Base-by-base conservation (phyloP, 176 grass and related monocot species). In the Cenchrus americanus region DNA sequence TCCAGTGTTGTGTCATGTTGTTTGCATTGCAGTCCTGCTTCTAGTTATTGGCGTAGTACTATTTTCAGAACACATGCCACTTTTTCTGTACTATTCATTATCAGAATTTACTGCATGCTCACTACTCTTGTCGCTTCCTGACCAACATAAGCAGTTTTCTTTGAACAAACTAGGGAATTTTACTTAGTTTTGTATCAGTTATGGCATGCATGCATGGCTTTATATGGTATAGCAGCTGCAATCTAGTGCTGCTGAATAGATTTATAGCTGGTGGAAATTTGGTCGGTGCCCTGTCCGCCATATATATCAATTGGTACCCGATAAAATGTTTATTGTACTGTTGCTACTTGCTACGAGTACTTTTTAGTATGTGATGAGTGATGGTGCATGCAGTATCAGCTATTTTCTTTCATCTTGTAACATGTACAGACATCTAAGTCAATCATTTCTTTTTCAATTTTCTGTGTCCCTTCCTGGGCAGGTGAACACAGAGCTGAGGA, bases 401-500 rank as follows among this genome's bases (percentile, higher is more conserved):
- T 73, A 46, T 65, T 75, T 75, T 42, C 12, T 65, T 75, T 26
- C 12, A 23, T n/a, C 30, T 54, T 71, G 59, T 22, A 69, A 80
- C 42, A 68, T 26, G 9, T 69, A 50, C 37, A n/a, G 30, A 76
- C 64, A 69, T 85, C 30, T 24, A 40, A 9, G 24, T 62, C 41
- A 68, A 44, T 13, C 7, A 3, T 70, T 27, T 14, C 5, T 34
- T 24, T 60, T 21, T 73, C 21, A n/a, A 44, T 67, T 76, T 52
- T 71, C 19, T 71, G 60, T 69, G 30, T 66, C 12, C 24, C 73
- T 74, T 65, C 42, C 70, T 27, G 0, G 57, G 30, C 80, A 91
- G 89, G 69, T 51, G 34, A 84, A 11, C 80, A 84, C 42, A 74
- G 69, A 69, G 53, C 62, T 71, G 85, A 84, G 61, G 85, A 87